A percentile compares a stretch with the other conserved stretches of the same genome.
These are phyloP conservation scores for Kazachstania martiniae DNA, from an alignment of 805 yeast genomes.

Conservation along the genomic window DNA sequence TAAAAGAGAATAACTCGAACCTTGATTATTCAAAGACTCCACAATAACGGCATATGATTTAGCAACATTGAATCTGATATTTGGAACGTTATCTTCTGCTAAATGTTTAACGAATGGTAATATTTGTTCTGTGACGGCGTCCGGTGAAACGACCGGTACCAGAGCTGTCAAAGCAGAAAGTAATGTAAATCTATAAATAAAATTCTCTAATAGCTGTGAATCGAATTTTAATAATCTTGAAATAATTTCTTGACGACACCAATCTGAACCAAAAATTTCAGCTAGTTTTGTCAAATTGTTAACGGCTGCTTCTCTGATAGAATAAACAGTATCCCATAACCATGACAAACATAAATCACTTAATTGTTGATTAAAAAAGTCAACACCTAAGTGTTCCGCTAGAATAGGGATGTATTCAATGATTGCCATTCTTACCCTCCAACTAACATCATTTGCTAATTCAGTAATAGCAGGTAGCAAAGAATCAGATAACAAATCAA, in stretches of 20 bases:
- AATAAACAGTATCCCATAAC: slow-evolving; percentile 96
- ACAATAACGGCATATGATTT: slow-evolving; percentile 61
- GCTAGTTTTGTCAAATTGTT: slow-evolving; percentile 69
- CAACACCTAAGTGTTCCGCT: slow-evolving; percentile 88
- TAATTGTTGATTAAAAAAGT: slow-evolving; percentile 84
- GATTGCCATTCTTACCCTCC: slow-evolving; percentile 96
- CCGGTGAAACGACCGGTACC: slow-evolving; percentile 55
- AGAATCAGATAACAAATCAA: slow-evolving; percentile 74
- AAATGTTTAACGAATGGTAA: slow-evolving; percentile 72
- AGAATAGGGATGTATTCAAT: slow-evolving; percentile 92
- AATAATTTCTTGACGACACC: slow-evolving; percentile 84
- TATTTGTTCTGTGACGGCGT: slow-evolving; percentile 49
- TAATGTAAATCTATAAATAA: slow-evolving; percentile 86
- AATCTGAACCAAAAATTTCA: slow-evolving; percentile 78
- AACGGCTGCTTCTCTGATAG: slow-evolving; percentile 95
- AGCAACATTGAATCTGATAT: slow-evolving; percentile 91
- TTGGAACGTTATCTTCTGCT: slow-evolving; percentile 78
- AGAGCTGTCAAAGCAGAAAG: slow-evolving; percentile 78
- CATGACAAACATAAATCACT: slow-evolving; percentile 91
- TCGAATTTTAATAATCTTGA: slow-evolving; percentile 52
- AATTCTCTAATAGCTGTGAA: slow-evolving; percentile 40
- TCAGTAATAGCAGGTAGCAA: slow-evolving; percentile 92
- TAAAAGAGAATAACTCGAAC: slow-evolving; percentile 23
- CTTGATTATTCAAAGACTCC: slow-evolving; percentile 33
- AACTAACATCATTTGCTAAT: slow-evolving; percentile 88